Percentiles rank a stretch among this genome's conserved stretches.
Evolutionary conservation across 225 moss, liverwort and hornwort species (phyloP).

Genomic region (Sphagnum tenellum): DNA sequence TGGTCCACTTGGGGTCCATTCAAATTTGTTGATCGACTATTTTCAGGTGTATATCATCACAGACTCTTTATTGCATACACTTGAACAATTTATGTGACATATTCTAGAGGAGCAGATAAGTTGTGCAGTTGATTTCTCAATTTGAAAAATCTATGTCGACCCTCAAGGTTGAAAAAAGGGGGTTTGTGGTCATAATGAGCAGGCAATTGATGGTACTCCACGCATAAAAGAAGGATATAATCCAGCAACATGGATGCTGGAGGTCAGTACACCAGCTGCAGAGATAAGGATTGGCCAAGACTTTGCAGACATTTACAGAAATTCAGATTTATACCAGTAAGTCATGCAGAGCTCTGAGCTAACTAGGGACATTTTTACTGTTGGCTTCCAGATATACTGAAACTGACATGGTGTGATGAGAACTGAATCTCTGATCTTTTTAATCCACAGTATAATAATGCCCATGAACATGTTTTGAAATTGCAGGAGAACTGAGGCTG

Average conservation of each 20-base stretch:
- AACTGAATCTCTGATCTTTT: background rate
- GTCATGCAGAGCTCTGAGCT: constrained; percentile 3
- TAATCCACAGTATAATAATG: background rate
- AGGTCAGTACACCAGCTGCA: constrained; percentile 52
- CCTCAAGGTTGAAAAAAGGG: too few species aligned
- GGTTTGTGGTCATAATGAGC: background rate
- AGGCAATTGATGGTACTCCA: constrained; percentile 63
- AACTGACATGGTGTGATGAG: too few species aligned
- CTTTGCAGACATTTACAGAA: constrained; percentile 58
- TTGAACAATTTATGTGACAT: constrained; percentile 8
- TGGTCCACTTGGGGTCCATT: constrained; percentile 30
- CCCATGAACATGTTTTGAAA: background rate
- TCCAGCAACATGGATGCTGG: constrained; percentile 96
- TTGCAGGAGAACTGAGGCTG: constrained; percentile 58
- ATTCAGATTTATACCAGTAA: constrained; percentile 53
- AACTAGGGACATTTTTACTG: too few species aligned
- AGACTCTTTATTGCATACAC: too few species aligned
- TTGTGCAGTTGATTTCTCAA: background rate
- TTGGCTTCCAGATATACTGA: too few species aligned
- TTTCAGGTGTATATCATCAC: constrained; percentile 8
- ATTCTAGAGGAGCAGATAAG: background rate
- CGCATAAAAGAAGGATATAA: constrained; percentile 68
- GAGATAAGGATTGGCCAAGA: constrained; percentile 64
- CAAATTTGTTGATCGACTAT: constrained; percentile 30
- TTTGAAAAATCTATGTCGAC: too few species aligned